Base-by-base conservation (phyloP, 1,284 basidiomycete species). In the Boletus albobrunnescens region DNA sequence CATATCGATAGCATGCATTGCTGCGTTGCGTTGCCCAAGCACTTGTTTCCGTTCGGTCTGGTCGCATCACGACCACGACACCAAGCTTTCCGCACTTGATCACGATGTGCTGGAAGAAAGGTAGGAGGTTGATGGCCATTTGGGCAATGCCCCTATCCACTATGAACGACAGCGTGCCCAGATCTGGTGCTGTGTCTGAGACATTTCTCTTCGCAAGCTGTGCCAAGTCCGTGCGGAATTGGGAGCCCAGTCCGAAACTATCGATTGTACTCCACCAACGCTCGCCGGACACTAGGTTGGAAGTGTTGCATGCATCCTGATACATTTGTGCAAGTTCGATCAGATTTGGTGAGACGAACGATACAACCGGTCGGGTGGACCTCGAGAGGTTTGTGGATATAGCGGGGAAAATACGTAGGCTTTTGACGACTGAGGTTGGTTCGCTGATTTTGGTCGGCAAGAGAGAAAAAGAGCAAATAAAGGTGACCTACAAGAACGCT, bases 381-480 rank as follows among this genome's bases (percentile, higher is more conserved):
- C 47, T 48, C 44, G 56, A 37, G 12, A 71, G 40, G 36, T 67
- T 64, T 6, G 70, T 57, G 12, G 67, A 56, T 46, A 94, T 69
- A 1, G 87, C 82, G 0, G 82, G 76, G 9, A 94, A 61, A 37
- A 97, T 79, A 3, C 76, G 72, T 2, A 73, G 71, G 3, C 88
- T 84, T 69, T 97, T 98, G 26, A 77, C 69, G 10, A 87, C 75
- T 0, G 93, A 95, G 0, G 94, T 98, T 1, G 94, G 94, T 67
- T 98, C 84, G 57, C 84, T 86, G 52, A 36, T 41, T 58, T 48
- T 41, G 44, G 41, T 57, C 10, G 50, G 52, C 30, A 40, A 44
- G 22, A 31, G 37, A 36, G 13, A 50, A 41, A 9, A 19, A 16
- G 20, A 10, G 27, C 3, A 27, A 51, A 36, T 16, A 47, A 45